Conservation (phyloP, 179 eudicot genomes). For the Dionaea muscipula region DNA sequence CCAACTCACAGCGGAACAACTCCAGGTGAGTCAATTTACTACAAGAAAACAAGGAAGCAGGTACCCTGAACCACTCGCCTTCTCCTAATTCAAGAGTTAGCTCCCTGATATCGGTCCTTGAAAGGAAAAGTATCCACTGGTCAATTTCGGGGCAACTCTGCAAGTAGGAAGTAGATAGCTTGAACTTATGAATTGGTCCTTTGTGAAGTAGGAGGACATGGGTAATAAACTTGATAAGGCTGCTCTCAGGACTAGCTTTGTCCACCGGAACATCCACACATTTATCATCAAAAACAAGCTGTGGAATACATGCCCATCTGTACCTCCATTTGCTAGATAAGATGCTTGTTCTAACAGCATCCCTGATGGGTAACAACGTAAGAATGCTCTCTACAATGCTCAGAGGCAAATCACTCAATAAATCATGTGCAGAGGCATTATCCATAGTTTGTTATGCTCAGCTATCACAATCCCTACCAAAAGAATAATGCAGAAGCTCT, state of each 20-base stretch:
- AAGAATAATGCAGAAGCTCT: too few relatives aligned
- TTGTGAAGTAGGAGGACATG: slow-evolving; percentile 64
- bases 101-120: slow-evolving; percentile 61
- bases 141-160: slow-evolving; percentile 66
- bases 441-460: slow-evolving; percentile 28
- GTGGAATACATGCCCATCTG: slow-evolving; percentile 66
- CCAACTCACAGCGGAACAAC: slow-evolving; percentile 70
- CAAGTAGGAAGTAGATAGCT: slow-evolving; percentile 38
- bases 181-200: slow-evolving; percentile 82
- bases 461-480: not conserved
- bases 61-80: slow-evolving; percentile 76
- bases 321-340: slow-evolving; percentile 85
- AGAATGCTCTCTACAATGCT: slow-evolving; percentile 71
- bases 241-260: slow-evolving; percentile 29
- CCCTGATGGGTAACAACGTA: slow-evolving; percentile 57
- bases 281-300: slow-evolving; percentile 59
- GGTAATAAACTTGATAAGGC: slow-evolving; percentile 49
- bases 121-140: slow-evolving; percentile 89
- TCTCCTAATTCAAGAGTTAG: slow-evolving; percentile 67
- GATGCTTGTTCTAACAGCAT: slow-evolving; percentile 71
- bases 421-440: slow-evolving; percentile 31
- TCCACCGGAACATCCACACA: slow-evolving; percentile 39
- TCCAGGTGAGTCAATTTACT: slow-evolving; percentile 55
- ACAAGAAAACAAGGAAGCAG: slow-evolving; percentile 59
- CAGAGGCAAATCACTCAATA: slow-evolving; percentile 71